A percentile compares a stretch with the other conserved stretches of the same genome.
Evolutionary conservation across 2,329 filamentous ascomycete species (phyloP).

Genomic region (Aspergillus luchuensis): DNA sequence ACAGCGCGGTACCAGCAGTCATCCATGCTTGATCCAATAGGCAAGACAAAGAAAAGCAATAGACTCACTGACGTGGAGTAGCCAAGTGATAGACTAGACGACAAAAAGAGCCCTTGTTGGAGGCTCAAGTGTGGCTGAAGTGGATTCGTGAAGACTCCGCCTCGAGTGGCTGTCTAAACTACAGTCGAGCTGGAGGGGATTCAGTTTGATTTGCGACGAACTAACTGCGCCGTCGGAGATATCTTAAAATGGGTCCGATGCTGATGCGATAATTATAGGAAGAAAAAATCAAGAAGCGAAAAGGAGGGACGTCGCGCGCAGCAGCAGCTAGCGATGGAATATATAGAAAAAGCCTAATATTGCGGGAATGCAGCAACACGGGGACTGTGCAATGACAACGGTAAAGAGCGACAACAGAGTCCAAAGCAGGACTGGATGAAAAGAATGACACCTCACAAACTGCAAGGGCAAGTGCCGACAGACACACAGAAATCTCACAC

Average conservation of each 20-base stretch:
- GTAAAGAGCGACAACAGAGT: not conserved
- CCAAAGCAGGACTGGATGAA: not conserved
- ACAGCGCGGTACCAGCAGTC: not conserved
- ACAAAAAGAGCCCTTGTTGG: not conserved
- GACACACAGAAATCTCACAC: not conserved
- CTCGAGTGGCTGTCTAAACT: not conserved
- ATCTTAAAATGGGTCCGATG: not conserved
- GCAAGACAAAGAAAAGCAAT: not conserved
- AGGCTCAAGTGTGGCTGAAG: not conserved
- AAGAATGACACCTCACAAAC: not conserved
- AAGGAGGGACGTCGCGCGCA: not conserved
- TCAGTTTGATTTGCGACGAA: not conserved
- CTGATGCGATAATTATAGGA: not conserved
- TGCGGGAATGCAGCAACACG: not conserved
- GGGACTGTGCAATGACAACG: not conserved
- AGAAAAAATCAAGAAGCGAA: too few relatives aligned
- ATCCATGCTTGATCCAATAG: not conserved
- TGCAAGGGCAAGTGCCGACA: not conserved
- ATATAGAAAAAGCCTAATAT: not conserved
- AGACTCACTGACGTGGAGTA: not conserved
- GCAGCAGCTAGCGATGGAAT: not conserved
- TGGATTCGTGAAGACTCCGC: not conserved
- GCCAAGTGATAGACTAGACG: not conserved
- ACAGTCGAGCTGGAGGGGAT: not conserved
- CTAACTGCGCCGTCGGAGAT: not conserved